These are phyloP conservation scores for Fistulina hepatica DNA, from an alignment of 1,284 basidiomycete species.

Conservation along the genomic window DNA sequence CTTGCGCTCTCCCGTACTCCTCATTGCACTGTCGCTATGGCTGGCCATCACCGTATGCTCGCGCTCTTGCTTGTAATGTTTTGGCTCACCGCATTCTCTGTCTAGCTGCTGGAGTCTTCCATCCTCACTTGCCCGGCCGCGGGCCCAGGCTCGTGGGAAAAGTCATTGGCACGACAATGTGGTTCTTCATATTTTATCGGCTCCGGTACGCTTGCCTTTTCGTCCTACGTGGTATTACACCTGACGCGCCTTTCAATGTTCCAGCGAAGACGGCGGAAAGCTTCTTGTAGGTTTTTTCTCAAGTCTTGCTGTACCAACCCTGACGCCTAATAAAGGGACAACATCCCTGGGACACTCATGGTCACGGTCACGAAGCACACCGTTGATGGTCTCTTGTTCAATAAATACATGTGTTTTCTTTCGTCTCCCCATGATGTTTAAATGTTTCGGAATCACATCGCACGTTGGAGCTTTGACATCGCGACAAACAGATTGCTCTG, in stretches of 20 bases:
- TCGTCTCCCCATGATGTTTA: no score
- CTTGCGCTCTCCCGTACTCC: conserved; percentile 13
- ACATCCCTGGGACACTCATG: conserved; percentile 49
- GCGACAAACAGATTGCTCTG: no score
- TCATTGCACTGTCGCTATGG: no score
- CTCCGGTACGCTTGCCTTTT: conserved; percentile 53
- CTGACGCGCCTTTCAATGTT: conserved; percentile 7
- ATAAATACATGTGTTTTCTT: background rate
- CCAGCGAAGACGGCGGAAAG: conserved; percentile 66
- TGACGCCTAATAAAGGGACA: conserved; percentile 32
- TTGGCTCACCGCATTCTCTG: conserved; percentile 6
- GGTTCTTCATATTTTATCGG: conserved; percentile 97
- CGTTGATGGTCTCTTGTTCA: conserved; percentile 24
- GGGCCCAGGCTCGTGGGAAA: conserved; percentile 74
- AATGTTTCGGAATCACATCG: no score
- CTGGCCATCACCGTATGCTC: conserved; percentile 18
- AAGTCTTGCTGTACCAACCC: conserved; percentile 10
- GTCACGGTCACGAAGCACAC: conserved; percentile 36
- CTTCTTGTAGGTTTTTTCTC: conserved; percentile 39
- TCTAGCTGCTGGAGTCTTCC: conserved; percentile 54
- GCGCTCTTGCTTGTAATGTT: background rate
- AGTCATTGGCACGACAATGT: conserved; percentile 84
- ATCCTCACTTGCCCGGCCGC: conserved; percentile 74
- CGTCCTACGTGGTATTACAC: conserved; percentile 3
- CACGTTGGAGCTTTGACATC: no score